phyloP scores from a whole-genome alignment of 2,329 filamentous ascomycete genomes.

The Fusarium haematococcum region DNA sequence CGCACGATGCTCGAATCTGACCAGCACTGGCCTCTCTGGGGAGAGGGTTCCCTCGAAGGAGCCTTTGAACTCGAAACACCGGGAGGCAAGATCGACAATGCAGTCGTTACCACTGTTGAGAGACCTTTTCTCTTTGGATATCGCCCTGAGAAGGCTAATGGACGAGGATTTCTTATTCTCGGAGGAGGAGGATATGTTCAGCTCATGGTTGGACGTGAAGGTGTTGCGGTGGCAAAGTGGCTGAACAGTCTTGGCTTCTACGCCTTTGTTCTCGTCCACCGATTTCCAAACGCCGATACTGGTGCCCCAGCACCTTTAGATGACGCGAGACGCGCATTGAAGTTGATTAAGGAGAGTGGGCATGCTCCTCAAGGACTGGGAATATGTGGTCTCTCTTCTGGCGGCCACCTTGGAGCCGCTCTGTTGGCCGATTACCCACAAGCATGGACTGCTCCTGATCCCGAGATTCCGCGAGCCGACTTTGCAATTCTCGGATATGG shows the following conservation, averaged over 20 bases:
- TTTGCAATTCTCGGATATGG: conserved; percentile 40
- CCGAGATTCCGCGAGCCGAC: conserved; percentile 9
- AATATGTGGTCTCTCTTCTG: conserved; percentile 39
- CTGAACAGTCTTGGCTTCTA: conserved; percentile 38
- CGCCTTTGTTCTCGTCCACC: conserved; percentile 40
- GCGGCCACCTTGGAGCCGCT: conserved; percentile 37
- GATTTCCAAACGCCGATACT: conserved; percentile 30
- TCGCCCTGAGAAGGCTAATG: conserved; percentile 23
- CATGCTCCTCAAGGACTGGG: conserved; percentile 24
- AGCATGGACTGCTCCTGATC: conserved; percentile 30
- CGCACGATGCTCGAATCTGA: conserved; percentile 22
- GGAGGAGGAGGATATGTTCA: conserved; percentile 38
- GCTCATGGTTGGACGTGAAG: conserved; percentile 40
- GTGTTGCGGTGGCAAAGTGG: conserved; percentile 36
- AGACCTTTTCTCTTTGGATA: conserved; percentile 38
- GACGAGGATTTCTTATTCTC: conserved; percentile 31
- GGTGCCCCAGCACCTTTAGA: conserved; percentile 33
- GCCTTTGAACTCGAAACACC: conserved; percentile 32
- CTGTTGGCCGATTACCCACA: conserved; percentile 36
- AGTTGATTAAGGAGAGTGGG: conserved; percentile 25
- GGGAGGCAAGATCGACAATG: conserved; percentile 12
- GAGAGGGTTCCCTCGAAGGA: conserved; percentile 5
- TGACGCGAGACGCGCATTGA: conserved; percentile 36
- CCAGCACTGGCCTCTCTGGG: conserved; percentile 33
- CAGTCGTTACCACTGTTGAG: conserved; percentile 32